Base-by-base conservation (phyloP, 306 rosid genomes). In the Rosa rugosa region DNA sequence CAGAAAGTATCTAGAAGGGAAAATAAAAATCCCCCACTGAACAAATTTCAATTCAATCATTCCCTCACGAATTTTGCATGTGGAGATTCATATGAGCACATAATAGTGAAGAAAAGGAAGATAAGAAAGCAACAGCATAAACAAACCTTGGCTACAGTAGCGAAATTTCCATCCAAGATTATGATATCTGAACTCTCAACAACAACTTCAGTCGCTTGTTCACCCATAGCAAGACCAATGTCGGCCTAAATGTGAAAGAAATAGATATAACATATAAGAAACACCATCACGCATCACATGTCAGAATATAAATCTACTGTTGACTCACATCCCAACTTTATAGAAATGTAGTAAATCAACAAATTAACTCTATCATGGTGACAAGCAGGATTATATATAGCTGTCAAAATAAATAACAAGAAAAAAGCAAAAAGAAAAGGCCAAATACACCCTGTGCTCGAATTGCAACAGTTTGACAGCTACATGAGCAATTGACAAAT, bases 201-300 rank as follows among this genome's bases (percentile, higher is more conserved):
- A n/a, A 94, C 97, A 75, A 92, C 97, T 86, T 92, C 92, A 42
- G 97, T 91, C 47, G 31, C 97, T 77, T 80, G 84, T 45, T 89
- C 91, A 16, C 95, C 95, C 97, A 94, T 90, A 72, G 97, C 92
- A 85, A 94, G 91, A 82, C 97, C 95, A 64, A 94, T 94, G 80
- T 89, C 97, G 11, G 98, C 97, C 98, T 94, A 13, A 42, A 42
- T 27, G 46, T 9, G 69, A 60, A 27, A 18, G 54, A 3, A 22
- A 78, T 6, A 51, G 57, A 31, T 31, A 31, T 31, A 31, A 31
- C 54, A 50, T 50, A 5, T 38, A 45, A 81, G 41, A 50, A 82
- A 57, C 47, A 72, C 50, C 63, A 38, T 18, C 50, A 50, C 7
- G n/a, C 53, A 50, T 49, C 54, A 49, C 54, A 49, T 14, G 20